These are phyloP conservation scores for Cunninghamia lanceolata DNA, from an alignment of 75 land plant species.

Conservation along the genomic window DNA sequence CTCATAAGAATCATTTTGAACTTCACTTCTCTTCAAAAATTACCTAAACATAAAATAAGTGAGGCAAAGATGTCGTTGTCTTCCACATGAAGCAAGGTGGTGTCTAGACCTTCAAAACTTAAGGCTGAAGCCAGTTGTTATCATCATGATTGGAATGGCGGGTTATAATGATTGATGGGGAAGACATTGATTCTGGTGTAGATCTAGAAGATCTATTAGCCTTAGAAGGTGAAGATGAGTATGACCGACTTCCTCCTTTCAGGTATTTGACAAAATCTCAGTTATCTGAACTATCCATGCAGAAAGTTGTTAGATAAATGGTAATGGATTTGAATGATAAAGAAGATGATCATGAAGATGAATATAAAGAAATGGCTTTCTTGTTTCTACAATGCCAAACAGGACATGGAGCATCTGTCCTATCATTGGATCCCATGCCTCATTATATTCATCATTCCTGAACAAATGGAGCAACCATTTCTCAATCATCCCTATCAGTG, in stretches of 20 bases:
- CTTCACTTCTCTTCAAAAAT: too few species aligned
- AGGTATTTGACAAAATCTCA: constrained; percentile 73
- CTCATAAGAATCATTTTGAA: too few species aligned
- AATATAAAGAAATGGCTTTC: constrained; percentile 31
- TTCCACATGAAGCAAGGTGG: too few species aligned
- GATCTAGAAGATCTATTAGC: constrained; percentile 64
- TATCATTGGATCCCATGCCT: constrained; percentile 47
- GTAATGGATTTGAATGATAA: constrained; percentile 12
- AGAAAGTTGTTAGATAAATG: not conserved
- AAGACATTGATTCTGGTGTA: constrained; percentile 71
- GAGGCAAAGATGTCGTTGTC: too few species aligned
- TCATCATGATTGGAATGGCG: too few species aligned
- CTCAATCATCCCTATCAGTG: constrained; percentile 22
- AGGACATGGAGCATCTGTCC: constrained; percentile 58
- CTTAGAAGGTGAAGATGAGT: constrained; percentile 74
- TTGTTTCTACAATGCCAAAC: constrained; percentile 63
- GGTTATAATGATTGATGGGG: too few species aligned
- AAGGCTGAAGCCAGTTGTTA: too few species aligned
- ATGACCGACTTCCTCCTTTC: constrained; percentile 90
- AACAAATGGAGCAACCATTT: constrained; percentile 21
- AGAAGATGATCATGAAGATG: constrained; percentile 13
- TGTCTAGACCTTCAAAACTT: too few species aligned
- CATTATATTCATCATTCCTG: constrained; percentile 30
- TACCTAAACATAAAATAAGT: too few species aligned
- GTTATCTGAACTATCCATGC: constrained; percentile 44